Evolutionary conservation across 441 rosid species (phyloP).

Genomic region (Flueggea neowawraea): DNA sequence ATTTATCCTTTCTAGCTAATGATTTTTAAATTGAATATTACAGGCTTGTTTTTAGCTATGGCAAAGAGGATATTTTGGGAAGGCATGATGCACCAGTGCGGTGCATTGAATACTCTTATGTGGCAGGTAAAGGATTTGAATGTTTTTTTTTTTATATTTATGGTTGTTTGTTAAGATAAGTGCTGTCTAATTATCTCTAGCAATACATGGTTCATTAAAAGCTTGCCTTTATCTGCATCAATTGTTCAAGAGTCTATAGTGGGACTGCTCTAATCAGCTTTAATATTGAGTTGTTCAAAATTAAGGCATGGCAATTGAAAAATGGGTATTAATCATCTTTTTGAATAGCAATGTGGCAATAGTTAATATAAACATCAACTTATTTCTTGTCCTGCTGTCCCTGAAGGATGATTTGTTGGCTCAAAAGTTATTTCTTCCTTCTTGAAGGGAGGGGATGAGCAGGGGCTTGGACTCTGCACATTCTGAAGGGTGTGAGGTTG

Average conservation of each 20-base stretch:
- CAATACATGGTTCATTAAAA: neutral
- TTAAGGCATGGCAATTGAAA: too few species aligned
- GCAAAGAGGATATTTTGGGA: constrained; percentile 92
- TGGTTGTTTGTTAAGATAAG: too few species aligned
- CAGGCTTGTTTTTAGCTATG: constrained; percentile 82
- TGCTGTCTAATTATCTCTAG: neutral
- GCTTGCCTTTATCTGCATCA: neutral
- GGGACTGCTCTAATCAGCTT: neutral
- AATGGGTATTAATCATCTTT: too few species aligned
- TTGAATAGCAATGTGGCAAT: too few species aligned
- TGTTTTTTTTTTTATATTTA: neutral
- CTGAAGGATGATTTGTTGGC: too few species aligned
- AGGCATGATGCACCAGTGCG: constrained; percentile 89
- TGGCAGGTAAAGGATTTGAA: constrained; percentile 53
- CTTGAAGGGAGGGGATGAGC: too few species aligned
- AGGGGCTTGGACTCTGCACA: too few species aligned
- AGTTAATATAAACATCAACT: too few species aligned
- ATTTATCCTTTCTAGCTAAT: neutral
- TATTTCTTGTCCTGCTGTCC: too few species aligned
- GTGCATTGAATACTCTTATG: constrained; percentile 94
- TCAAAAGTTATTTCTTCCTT: too few species aligned
- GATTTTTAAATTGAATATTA: constrained; percentile 19
- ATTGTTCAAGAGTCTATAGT: constrained; percentile 5
- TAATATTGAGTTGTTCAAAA: too few species aligned
- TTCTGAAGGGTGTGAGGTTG: too few species aligned